Evolutionary conservation across 2,329 filamentous ascomycete species (phyloP), one percentile per base, ranked within the genome.

Genomic region (Monosporascus cannonballus): DNA sequence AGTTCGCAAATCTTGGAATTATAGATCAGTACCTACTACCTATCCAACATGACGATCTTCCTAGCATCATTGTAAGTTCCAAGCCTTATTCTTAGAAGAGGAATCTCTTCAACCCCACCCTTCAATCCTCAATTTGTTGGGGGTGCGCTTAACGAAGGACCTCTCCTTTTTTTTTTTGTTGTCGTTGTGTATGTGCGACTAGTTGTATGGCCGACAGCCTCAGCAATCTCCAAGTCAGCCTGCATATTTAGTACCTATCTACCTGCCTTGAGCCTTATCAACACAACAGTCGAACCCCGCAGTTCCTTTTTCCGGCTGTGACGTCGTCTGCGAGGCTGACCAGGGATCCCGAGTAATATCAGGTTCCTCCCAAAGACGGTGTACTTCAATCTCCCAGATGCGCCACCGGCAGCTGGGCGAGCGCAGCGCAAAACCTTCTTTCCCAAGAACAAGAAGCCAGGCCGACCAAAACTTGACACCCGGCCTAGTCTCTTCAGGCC

Each of bases 311-410:
- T 34, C 30, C 30, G 30, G 14, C 30, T 34, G 4, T 34, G 30
- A 11, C 30, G 30, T 41, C 38, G 9, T 41, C 38, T 41, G 8
- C 38, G 18, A 41, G 38, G 53, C 57, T 58, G 49, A 52, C 54
- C 34, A 48, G 51, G 20, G 42, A 37, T 18, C 9, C 25, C 48
- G 38, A 36, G 9, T 60, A 87, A 84, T 49, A 84, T n/a, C 67
- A 96, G 92, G 53, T 96, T 96, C 68, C 81, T 96, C 37, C 93
- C 93, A 36, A 92, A 96, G 69, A 97, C 93, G 41, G 79, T 96
- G 64, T 86, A 96, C 70, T 97, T 97, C 70, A 85, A 86, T 61
- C 77, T 89, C 52, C 81, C 83, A 11, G 77, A 78, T 39, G 77
- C 76, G 34, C 74, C 75, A 49, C 72, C 70, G 53, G 11, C 58